Base-by-base conservation (phyloP, 495 filamentous ascomycete genomes). In the Entonaema liquescens region DNA sequence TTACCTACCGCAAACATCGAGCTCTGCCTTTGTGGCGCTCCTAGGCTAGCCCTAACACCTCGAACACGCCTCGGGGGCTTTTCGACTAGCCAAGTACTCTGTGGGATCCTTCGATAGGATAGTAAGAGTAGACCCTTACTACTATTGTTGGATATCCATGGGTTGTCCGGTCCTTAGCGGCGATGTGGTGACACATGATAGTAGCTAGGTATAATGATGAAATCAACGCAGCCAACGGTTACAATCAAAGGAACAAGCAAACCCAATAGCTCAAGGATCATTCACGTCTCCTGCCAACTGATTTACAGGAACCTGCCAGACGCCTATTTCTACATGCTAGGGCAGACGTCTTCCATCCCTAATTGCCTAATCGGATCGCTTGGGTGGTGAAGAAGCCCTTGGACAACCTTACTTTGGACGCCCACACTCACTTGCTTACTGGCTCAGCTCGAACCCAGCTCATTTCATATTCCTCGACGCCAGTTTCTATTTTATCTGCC, bases 191-290 rank as follows among this genome's bases (percentile, higher is more conserved):
- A 62, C 52, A 73, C 70, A 73, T 52, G 65, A 68, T 65, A 65
- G 52, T 36, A 57, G 35, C 65, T 64, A 44, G 31, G 55, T 65
- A 73, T 73, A 35, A 65, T 68, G 52, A 68, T 69, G 65, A 72
- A 53, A 72, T 65, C 60, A 53, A 67, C 28, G 65, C 59, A 68
- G 70, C 70, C 70, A 73, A 73, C 70, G 44, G 65, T 62, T 61
- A 40, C 70, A 72, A 50, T 62, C 29, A 72, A 47, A 59, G 57
- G 58, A 65, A 53, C 26, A 68, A 73, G 52, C 70, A 73, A 69
- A 69, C 62, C 52, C 59, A 63, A 59, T 56, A 62, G 28, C 49
- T 17, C 60, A 52, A 62, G 61, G 61, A 68, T 61, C 52, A 62
- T 57, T 63, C 57, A n/a, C 64, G 55, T 64, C n/a, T 49, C 57